phyloP scores from a whole-genome alignment of 1,284 basidiomycete species.

The Phaffia rhodozyma region DNA sequence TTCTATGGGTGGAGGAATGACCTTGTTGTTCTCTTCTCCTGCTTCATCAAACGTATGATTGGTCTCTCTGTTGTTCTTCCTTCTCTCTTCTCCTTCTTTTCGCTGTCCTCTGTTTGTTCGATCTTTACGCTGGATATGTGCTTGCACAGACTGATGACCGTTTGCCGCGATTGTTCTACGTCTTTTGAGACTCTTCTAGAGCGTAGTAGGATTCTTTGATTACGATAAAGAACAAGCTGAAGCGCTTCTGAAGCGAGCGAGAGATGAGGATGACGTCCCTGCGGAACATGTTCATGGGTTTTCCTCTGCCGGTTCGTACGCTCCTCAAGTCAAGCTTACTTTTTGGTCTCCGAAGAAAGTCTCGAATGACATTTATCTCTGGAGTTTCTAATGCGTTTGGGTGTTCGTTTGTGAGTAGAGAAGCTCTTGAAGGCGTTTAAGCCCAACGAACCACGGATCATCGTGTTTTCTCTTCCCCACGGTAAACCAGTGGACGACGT shows the following conservation, averaged over 20 bases:
- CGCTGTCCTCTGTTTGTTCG: no score
- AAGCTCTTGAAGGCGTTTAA: constrained; percentile 23
- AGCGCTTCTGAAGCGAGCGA: constrained; percentile 21
- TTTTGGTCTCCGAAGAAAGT: neutral
- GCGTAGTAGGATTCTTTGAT: no score
- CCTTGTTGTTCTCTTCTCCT: constrained; percentile 20
- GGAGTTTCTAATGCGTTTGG: neutral
- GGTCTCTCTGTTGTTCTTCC: neutral
- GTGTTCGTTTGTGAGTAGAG: neutral
- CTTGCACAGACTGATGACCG: neutral
- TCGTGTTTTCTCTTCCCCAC: constrained; percentile 30
- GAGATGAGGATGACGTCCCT: constrained; percentile 22
- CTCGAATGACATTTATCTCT: neutral
- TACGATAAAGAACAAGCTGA: constrained; percentile 16
- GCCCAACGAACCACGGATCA: constrained; percentile 23
- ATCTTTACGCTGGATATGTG: no score
- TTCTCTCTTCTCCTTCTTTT: no score
- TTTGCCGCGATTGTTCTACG: constrained; percentile 16
- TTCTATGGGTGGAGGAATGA: constrained; percentile 11
- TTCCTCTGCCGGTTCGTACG: neutral
- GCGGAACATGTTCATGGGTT: constrained; percentile 5
- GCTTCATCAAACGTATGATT: constrained; percentile 21
- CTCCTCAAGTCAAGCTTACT: neutral
- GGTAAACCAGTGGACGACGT: constrained; percentile 28
- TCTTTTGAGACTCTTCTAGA: constrained; percentile 19